A percentile compares a stretch with the other conserved stretches of the same genome.
These are phyloP conservation scores for Nicotiana noctiflora DNA, from an alignment of 257 asterid genomes.

Conservation along the genomic window DNA sequence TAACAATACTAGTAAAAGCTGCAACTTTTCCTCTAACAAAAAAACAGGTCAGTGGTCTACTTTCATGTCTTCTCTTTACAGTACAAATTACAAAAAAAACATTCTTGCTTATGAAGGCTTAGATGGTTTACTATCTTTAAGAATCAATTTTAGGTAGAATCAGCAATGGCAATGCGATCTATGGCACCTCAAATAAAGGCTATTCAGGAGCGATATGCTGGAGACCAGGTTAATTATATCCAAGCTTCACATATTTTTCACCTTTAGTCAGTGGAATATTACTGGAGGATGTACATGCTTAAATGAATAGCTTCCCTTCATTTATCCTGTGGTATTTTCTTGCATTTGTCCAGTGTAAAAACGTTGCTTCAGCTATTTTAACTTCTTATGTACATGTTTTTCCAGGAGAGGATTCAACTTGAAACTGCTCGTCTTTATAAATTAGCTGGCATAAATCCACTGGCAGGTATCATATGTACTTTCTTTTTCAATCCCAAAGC, in stretches of 20 bases:
- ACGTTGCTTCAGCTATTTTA: neutral
- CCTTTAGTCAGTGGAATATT: constrained; percentile 9
- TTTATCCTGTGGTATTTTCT: neutral
- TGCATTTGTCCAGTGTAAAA: neutral
- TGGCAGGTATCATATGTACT: constrained; percentile 57
- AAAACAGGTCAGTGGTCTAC: constrained; percentile 60
- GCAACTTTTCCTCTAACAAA: constrained; percentile 92
- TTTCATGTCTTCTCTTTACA: neutral
- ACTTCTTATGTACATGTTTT: constrained; percentile 15
- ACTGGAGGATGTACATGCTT: neutral
- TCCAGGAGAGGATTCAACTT: constrained; percentile 88
- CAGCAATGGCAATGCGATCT: constrained; percentile 95
- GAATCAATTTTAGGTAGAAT: constrained; percentile 59
- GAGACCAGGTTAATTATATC: constrained; percentile 67
- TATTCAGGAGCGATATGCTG: constrained; percentile 92
- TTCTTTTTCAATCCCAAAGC: neutral
- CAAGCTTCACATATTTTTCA: constrained; percentile 10
- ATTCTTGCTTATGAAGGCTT: neutral
- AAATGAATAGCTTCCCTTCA: neutral
- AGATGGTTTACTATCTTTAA: neutral
- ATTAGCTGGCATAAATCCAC: constrained; percentile 93
- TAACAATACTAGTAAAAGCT: constrained; percentile 84
- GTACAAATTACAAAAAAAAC: neutral
- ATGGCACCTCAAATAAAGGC: constrained; percentile 97
- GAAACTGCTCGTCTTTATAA: constrained; percentile 96